These are phyloP conservation scores for Termitomyces bulborhizus DNA, from an alignment of 768 basidiomycete species.

Conservation along the genomic window DNA sequence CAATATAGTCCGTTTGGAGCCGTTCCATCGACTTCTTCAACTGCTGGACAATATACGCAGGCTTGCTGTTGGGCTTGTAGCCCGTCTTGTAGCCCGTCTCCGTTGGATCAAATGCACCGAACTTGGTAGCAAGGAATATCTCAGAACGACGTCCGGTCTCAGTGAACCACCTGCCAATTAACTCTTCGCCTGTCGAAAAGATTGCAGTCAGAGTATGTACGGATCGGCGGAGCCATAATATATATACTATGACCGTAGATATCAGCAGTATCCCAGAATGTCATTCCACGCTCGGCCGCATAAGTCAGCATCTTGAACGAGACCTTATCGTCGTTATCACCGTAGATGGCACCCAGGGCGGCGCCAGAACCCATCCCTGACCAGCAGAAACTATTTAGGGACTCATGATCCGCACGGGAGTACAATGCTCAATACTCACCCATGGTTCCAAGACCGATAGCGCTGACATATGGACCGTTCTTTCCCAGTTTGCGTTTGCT, in stretches of 20 bases:
- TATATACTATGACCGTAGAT: constrained; percentile 33
- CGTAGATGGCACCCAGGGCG: constrained; percentile 24
- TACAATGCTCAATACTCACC: constrained; percentile 8
- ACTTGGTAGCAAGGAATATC: constrained; percentile 61
- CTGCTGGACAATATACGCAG: constrained; percentile 27
- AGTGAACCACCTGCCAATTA: constrained; percentile 32
- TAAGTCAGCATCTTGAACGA: constrained; percentile 14
- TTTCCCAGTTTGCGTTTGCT: constrained; percentile 19
- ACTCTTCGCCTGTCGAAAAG: constrained; percentile 4
- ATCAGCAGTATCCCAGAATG: constrained; percentile 45
- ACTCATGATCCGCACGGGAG: background rate
- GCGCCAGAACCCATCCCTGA: background rate
- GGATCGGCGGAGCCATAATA: background rate
- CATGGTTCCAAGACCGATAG: constrained; percentile 22
- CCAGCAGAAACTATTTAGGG: background rate
- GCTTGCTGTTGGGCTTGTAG: constrained; percentile 17
- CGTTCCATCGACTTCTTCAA: constrained; percentile 33
- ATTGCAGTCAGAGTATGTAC: background rate
- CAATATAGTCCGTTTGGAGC: constrained; percentile 35
- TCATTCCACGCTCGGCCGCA: constrained; percentile 20
- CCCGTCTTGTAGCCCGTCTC: constrained; percentile 4
- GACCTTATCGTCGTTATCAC: constrained; percentile 13
- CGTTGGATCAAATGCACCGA: constrained; percentile 6
- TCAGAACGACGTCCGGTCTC: constrained; percentile 43
- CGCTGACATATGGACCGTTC: constrained; percentile 21